These are phyloP conservation scores for Xylaria bambusicola DNA, from an alignment of 495 filamentous ascomycete genomes.

Conservation along the genomic window DNA sequence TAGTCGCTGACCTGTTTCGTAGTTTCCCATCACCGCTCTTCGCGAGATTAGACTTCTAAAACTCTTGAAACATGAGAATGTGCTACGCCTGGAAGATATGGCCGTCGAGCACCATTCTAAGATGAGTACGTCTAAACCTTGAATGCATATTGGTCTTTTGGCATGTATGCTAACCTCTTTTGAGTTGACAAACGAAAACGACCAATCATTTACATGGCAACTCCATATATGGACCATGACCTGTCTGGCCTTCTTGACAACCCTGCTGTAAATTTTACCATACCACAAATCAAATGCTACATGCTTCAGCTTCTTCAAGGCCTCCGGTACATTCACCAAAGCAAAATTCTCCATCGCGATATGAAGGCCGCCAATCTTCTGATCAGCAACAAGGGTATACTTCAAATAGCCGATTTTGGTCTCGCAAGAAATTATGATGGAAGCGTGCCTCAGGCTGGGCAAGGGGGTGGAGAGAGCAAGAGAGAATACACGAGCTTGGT, in stretches of 20 bases:
- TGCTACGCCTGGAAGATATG: constrained; percentile 91
- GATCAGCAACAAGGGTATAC: constrained; percentile 89
- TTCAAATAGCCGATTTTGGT: constrained; percentile 98
- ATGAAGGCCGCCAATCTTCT: constrained; percentile 99
- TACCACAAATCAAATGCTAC: constrained; percentile 96
- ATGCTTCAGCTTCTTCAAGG: constrained; percentile 92
- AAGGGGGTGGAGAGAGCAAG: constrained; percentile 79
- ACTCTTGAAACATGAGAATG: constrained; percentile 84
- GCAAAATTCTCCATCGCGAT: constrained; percentile 88
- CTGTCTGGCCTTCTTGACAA: constrained; percentile 95
- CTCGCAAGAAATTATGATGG: constrained; percentile 93
- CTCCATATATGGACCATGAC: constrained; percentile 98
- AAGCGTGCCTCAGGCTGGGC: constrained; percentile 71
- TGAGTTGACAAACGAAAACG: constrained; percentile 75
- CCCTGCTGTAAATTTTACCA: constrained; percentile 78
- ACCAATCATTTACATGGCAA: constrained; percentile 97
- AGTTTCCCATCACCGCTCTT: constrained; percentile 77
- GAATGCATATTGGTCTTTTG: neutral
- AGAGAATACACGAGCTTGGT: constrained; percentile 94
- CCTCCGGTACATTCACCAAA: constrained; percentile 84
- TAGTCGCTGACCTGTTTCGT: constrained; percentile 16
- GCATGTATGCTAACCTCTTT: constrained; percentile 16
- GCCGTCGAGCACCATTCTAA: constrained; percentile 76
- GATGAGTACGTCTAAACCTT: constrained; percentile 52
- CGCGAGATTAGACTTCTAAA: constrained; percentile 96